Conservation (phyloP, 129 eudicot species). For the Flaveria linearis region DNA sequence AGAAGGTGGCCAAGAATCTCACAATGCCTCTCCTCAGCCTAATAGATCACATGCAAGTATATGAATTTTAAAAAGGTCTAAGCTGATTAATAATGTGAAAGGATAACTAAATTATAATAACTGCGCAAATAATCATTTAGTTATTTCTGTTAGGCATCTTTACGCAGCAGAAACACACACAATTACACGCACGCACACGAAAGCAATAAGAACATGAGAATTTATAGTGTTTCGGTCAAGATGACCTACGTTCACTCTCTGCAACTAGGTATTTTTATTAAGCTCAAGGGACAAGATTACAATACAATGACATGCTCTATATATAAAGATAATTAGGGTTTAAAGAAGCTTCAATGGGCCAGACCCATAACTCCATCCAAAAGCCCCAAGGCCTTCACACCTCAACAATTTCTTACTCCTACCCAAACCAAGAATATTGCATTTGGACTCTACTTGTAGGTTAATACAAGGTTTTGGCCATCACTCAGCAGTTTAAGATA, state of each 20-base stretch:
- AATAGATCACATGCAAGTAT: slow-evolving; percentile 8
- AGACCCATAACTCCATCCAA: no score
- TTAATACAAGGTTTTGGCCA: not conserved
- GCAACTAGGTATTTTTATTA: no score
- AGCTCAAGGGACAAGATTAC: no score
- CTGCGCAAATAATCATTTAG: not conserved
- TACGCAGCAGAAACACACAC: no score
- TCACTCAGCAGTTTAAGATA: not conserved
- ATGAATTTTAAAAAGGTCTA: not conserved
- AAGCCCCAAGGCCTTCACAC: no score
- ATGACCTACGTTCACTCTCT: no score
- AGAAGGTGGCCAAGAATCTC: slow-evolving; percentile 92
- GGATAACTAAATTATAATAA: not conserved
- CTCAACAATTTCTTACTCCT: not conserved
- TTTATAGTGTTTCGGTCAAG: no score
- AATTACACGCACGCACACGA: no score
- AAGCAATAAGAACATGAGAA: no score
- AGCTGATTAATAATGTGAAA: not conserved
- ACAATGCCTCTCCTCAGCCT: slow-evolving; percentile 94
- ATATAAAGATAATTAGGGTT: no score
- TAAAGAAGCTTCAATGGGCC: no score
- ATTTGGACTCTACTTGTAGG: slow-evolving; percentile 11
- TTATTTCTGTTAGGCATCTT: not conserved
- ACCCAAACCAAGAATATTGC: not conserved
- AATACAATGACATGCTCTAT: no score